Base-by-base conservation (phyloP, 208 protist genomes). In the Trypanosoma melophagium region DNA sequence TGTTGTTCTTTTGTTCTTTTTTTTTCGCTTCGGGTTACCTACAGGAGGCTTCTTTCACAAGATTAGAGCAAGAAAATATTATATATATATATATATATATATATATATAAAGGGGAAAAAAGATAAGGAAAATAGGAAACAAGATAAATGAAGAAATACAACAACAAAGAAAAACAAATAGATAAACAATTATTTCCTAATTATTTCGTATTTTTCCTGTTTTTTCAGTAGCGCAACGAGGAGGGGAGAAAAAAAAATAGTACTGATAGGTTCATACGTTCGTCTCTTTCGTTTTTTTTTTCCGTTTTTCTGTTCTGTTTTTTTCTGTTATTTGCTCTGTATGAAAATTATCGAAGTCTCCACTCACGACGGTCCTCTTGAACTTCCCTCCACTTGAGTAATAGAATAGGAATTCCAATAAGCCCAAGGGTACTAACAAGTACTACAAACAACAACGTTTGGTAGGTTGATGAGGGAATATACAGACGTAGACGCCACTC, bases 401-500 rank as follows among this genome's bases (percentile, higher is more conserved):
- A 79, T 7, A 81, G 64, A 59, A 90, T 83, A 13, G 84, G 83
- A 16, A 92, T 57, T 0, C 77, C 86, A 21, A 92, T 66, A 16
- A 80, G 28, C 13, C 69, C 49, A n/a, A 92, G 65, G 0, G 67
- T 56, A 17, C 71, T 66, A 10, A 35, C 52, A 45, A 91, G 28
- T 35, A 79, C 66, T 2, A 82, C 66, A 19, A 92, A 12, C 4
- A 95, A 60, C 31, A 80, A 62, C 13, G 56, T 31, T 10, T 63
- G 57, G 49, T 92, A 90, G 8, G 74, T 74, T 7, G 81, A 76
- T 12, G 74, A 81, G 14, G 79, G 71, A 22, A 94, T 22, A 56
- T 89, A 90, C 3, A 92, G 76, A 75, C 82, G 63, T 51, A 92
- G 52, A 21, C 40, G 25, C 88, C 88, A 94, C 35, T 64, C 60